Base-by-base conservation (phyloP, 306 rosid species). In the Rubus idaeus region DNA sequence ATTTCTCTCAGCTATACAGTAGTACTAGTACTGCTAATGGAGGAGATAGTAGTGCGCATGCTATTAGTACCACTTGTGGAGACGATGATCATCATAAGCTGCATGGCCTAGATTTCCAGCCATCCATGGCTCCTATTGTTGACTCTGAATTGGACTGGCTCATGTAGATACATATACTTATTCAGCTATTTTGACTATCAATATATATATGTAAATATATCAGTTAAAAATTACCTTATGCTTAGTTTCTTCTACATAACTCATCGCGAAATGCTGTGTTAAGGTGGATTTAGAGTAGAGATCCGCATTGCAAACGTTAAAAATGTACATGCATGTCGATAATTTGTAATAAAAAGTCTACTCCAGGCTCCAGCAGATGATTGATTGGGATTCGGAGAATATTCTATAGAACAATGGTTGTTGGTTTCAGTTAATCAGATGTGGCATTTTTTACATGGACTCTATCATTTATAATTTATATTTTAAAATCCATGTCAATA, bases 111-210 rank as follows among this genome's bases (percentile, higher is more conserved):
- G 77, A 82, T 73, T 80, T 83, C 56, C 86, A 71, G 13, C 66
- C 83, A 20, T 73, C 81, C 49, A 10, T 77, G 51, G 77, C 61
- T 49, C 70, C 80, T 66, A 37, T 80, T 8, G 45, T 67, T 26
- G 89, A 82, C 37, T 80, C 77, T 21, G 86, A 86, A 65, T 37
- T 85, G 65, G 90, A 83, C 67, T 86, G 92, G 86, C 53, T 82
- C 18, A 62, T 56, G 65, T 63, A 35, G 45, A 67, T 72, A 5
- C 7, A 30, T 30, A 30, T 30, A 11, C 49, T 45, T 7, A 30
- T 30, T 30, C 35, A 30, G 35, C 35, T 30, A 30, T 30, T 26
- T 30, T 30, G 35, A 30, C 35, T 30, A 30, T 30, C 35, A 30
- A 30, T 30, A 35, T 16, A 35, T 16, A 6, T 61, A 30, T 26